These are phyloP conservation scores for Cyberlindnera euphorbiae DNA, from an alignment of 805 yeast genomes.

Conservation along the genomic window DNA sequence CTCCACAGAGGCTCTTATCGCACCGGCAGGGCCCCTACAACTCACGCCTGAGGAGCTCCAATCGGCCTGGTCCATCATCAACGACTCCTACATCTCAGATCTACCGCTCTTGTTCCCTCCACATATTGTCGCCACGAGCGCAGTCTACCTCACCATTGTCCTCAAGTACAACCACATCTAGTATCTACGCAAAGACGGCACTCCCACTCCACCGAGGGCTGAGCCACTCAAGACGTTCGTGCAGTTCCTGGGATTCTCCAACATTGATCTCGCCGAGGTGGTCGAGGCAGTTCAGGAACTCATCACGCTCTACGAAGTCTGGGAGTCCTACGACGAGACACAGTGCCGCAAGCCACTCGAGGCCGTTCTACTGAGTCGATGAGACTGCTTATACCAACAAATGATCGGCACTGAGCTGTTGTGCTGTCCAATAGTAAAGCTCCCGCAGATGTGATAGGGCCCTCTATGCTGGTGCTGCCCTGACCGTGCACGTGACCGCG, in stretches of 20 bases:
- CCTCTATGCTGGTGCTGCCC: no score
- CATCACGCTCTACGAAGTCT: constrained; percentile 71
- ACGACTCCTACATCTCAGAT: constrained; percentile 88
- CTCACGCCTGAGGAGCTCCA: constrained; percentile 68
- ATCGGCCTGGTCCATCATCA: constrained; percentile 82
- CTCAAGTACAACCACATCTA: constrained; percentile 35
- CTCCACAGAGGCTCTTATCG: neutral
- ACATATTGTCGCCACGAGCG: constrained; percentile 76
- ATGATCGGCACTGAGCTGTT: neutral
- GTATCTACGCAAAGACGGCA: constrained; percentile 13
- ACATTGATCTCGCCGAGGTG: constrained; percentile 71
- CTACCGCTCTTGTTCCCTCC: constrained; percentile 82
- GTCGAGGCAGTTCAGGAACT: constrained; percentile 83
- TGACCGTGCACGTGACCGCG: constrained; percentile 1
- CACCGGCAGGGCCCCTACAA: constrained; percentile 17
- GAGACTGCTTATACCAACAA: neutral
- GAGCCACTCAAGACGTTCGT: constrained; percentile 51
- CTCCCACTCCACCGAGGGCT: constrained; percentile 16
- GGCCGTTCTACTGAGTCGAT: constrained; percentile 18
- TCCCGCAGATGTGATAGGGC: no score
- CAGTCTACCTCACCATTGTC: constrained; percentile 75
- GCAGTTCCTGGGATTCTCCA: constrained; percentile 67
- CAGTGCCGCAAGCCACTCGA: constrained; percentile 24
- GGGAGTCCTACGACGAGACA: constrained; percentile 80
- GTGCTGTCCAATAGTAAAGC: no score